These are phyloP conservation scores for Candida argentea DNA, from an alignment of 805 yeast species.

Conservation along the genomic window DNA sequence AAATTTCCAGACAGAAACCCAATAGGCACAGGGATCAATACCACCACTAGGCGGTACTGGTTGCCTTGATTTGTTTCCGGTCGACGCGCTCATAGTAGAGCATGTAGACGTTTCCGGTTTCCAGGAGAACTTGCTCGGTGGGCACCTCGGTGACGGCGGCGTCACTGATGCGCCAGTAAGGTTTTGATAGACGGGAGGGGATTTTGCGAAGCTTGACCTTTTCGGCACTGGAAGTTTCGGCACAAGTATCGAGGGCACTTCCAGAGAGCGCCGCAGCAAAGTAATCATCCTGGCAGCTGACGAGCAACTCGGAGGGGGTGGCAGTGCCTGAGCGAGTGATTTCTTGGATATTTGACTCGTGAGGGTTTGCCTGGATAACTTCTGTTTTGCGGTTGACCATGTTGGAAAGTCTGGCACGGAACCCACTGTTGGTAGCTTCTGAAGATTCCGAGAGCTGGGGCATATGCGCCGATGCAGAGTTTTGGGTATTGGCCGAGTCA, in stretches of 20 bases:
- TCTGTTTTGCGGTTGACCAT: slow-evolving; percentile 36
- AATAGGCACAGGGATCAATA: too few species aligned
- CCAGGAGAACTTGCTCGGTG: slow-evolving; percentile 48
- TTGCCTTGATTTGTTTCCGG: slow-evolving; percentile 6
- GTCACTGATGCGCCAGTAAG: slow-evolving; percentile 86
- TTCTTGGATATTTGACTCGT: slow-evolving; percentile 25
- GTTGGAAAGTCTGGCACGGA: slow-evolving; percentile 25
- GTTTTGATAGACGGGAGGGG: slow-evolving; percentile 44
- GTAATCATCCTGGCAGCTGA: slow-evolving; percentile 21
- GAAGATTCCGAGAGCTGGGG: slow-evolving; percentile 1
- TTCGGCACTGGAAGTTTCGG: slow-evolving; percentile 2
- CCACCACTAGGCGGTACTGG: too few species aligned
- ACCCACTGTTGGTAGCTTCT: slow-evolving; percentile 11
- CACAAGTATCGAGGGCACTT: not conserved
- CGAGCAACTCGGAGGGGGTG: slow-evolving; percentile 32
- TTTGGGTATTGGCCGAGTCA: not conserved
- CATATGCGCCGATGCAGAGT: not conserved
- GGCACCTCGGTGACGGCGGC: slow-evolving; percentile 54
- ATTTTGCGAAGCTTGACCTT: slow-evolving; percentile 40
- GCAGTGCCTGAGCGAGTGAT: slow-evolving; percentile 27
- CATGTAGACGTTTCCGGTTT: slow-evolving; percentile 75
- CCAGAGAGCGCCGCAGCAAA: slow-evolving; percentile 9
- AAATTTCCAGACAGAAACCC: too few species aligned
- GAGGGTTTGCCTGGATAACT: slow-evolving; percentile 27
- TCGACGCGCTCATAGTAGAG: slow-evolving; percentile 61